Evolutionary conservation across 176 grass and related monocot genomes (phyloP).

Genomic region (Rhynchospora breviuscula): DNA sequence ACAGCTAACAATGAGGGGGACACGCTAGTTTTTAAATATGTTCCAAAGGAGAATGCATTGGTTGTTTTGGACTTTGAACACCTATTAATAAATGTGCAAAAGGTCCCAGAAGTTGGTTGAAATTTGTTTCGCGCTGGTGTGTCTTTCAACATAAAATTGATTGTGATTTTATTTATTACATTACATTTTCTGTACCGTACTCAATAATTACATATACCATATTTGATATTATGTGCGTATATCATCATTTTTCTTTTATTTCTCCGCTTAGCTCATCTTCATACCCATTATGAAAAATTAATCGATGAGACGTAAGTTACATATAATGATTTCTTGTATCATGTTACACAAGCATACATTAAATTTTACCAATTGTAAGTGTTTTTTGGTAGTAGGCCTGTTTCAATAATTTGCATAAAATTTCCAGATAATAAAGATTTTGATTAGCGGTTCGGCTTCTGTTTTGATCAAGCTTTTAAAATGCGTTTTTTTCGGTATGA

Average conservation of each 20-base stretch:
- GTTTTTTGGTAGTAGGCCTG: background rate
- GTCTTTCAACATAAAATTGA: background rate
- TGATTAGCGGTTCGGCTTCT: background rate
- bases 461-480: too few relatives aligned
- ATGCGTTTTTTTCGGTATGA: too few relatives aligned
- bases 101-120: background rate
- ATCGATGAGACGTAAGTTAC: background rate
- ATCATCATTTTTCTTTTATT: too few relatives aligned
- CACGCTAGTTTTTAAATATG: background rate
- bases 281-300: background rate
- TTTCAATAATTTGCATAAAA: background rate
- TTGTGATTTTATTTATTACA: too few relatives aligned
- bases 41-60: background rate
- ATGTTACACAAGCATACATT: background rate
- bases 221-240: too few relatives aligned
- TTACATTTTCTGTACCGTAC: too few relatives aligned
- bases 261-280: too few relatives aligned
- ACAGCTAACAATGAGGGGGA: background rate
- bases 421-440: background rate
- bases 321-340: background rate
- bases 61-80: background rate
- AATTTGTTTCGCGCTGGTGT: background rate
- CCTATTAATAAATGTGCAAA: background rate
- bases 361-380: background rate
- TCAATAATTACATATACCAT: too few relatives aligned